Evolutionary conservation across 2,329 filamentous ascomycete species (phyloP).

Genomic region (Cytospora schulzeri): DNA sequence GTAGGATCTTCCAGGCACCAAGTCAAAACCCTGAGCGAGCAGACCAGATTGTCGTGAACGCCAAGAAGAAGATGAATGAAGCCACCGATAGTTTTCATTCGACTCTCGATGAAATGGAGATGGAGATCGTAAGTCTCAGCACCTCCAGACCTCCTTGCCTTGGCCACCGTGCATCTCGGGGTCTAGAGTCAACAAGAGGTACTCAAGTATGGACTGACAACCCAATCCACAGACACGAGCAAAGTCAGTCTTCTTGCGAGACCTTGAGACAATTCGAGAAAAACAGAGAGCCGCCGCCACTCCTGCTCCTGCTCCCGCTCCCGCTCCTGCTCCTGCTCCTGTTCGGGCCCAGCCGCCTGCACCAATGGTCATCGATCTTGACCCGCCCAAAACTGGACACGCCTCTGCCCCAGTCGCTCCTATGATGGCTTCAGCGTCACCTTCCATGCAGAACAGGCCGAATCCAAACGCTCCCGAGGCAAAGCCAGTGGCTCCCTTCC

Average conservation of each 20-base stretch:
- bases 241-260: conserved; percentile 26
- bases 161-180: not conserved
- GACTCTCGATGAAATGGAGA: conserved; percentile 28
- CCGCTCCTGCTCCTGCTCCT: not conserved
- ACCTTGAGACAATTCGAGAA: conserved; percentile 23
- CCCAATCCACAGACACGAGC: conserved; percentile 18
- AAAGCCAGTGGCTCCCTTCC: conserved; percentile 27
- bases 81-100: conserved; percentile 25
- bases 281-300: conserved; percentile 12
- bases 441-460: conserved; percentile 22
- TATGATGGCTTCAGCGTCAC: conserved; percentile 24
- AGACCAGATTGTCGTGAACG: conserved; percentile 18
- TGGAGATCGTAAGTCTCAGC: conserved; percentile 25
- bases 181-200: not conserved
- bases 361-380: conserved; percentile 27
- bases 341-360: conserved; percentile 24
- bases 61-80: conserved; percentile 26
- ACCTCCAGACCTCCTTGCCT: not conserved
- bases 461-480: conserved; percentile 17
- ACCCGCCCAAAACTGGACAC: conserved; percentile 16
- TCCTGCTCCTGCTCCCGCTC: not conserved
- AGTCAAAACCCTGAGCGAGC: conserved; percentile 17
- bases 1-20: conserved; percentile 22
- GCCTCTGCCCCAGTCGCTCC: conserved; percentile 24
- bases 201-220: conserved; percentile 14